These are phyloP conservation scores for Pouteria campechiana DNA, from an alignment of 179 eudicot genomes.

Conservation along the genomic window DNA sequence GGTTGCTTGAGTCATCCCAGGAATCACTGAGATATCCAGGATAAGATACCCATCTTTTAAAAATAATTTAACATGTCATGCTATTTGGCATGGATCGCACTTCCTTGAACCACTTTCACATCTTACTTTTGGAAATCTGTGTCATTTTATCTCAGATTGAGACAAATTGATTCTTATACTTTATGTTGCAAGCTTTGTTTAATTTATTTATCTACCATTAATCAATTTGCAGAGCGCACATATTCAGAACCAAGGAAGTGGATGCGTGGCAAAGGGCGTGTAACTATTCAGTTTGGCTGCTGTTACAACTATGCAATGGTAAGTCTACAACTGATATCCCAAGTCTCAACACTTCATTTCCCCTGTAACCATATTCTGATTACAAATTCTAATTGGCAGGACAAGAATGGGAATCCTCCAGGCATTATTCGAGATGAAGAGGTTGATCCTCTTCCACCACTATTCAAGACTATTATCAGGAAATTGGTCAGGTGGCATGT, in stretches of 20 bases:
- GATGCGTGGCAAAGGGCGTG: slow-evolving; percentile 78
- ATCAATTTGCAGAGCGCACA: slow-evolving; percentile 29
- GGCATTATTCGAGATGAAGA: slow-evolving; percentile 58
- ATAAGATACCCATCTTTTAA: no score
- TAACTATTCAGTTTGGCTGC: slow-evolving; percentile 68
- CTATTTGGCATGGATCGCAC: no score
- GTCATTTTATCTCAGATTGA: no score
- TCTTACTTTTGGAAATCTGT: no score
- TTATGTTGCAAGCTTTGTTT: no score
- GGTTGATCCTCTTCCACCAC: slow-evolving; percentile 54
- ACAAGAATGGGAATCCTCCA: slow-evolving; percentile 62
- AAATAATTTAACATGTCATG: no score
- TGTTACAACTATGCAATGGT: slow-evolving; percentile 69
- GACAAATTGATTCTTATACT: no score
- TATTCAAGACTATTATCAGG: slow-evolving; percentile 47
- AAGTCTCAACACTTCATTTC: not conserved
- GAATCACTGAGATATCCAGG: no score
- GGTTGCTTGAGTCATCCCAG: no score
- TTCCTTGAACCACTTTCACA: no score
- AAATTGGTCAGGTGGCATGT: slow-evolving; percentile 60
- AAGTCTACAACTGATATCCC: not conserved
- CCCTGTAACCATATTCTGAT: not conserved
- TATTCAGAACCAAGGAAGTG: slow-evolving; percentile 54
- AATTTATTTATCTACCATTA: not conserved
- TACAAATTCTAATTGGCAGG: slow-evolving; percentile 17